Evolutionary conservation across 2,329 filamentous ascomycete species (phyloP).

Genomic region (Alternaria hordeiaustralica): DNA sequence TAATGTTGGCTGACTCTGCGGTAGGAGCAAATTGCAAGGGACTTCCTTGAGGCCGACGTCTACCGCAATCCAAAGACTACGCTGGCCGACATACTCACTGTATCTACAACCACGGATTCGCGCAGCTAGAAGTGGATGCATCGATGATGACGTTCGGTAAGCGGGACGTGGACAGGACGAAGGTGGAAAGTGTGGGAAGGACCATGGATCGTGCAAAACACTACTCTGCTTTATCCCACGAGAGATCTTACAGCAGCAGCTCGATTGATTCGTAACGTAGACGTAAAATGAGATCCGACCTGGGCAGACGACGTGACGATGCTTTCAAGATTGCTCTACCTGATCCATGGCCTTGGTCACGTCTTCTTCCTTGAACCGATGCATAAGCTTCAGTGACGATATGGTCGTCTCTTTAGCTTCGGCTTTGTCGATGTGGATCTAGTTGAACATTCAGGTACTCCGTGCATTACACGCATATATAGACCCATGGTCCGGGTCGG

Average conservation of each 20-base stretch:
- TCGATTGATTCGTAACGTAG: too few relatives aligned
- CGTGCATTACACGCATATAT: neutral
- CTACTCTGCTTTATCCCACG: too few relatives aligned
- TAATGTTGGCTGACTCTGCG: neutral
- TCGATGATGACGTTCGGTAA: too few relatives aligned
- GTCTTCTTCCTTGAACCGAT: slow-evolving; percentile 72
- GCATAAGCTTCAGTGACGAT: slow-evolving; percentile 75
- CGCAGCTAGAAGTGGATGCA: neutral
- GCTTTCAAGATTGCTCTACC: slow-evolving; percentile 29
- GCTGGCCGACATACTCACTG: slow-evolving; percentile 47
- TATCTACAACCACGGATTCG: slow-evolving; percentile 17
- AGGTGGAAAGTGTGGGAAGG: too few relatives aligned
- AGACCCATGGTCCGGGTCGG: neutral
- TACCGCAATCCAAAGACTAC: slow-evolving; percentile 41
- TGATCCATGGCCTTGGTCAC: slow-evolving; percentile 73
- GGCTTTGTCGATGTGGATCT: slow-evolving; percentile 68
- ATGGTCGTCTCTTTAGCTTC: slow-evolving; percentile 58
- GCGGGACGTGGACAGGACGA: neutral
- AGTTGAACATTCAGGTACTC: slow-evolving; percentile 32
- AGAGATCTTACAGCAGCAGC: too few relatives aligned
- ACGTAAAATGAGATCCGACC: neutral
- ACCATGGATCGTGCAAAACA: too few relatives aligned
- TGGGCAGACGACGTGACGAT: neutral
- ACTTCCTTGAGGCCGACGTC: slow-evolving; percentile 51
- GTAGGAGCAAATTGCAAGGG: slow-evolving; percentile 52